Percentiles rank a stretch among this genome's conserved stretches.
phyloP scores from a whole-genome alignment of 1,139 yeast genomes.

The Kluyveromyces sp. region DNA sequence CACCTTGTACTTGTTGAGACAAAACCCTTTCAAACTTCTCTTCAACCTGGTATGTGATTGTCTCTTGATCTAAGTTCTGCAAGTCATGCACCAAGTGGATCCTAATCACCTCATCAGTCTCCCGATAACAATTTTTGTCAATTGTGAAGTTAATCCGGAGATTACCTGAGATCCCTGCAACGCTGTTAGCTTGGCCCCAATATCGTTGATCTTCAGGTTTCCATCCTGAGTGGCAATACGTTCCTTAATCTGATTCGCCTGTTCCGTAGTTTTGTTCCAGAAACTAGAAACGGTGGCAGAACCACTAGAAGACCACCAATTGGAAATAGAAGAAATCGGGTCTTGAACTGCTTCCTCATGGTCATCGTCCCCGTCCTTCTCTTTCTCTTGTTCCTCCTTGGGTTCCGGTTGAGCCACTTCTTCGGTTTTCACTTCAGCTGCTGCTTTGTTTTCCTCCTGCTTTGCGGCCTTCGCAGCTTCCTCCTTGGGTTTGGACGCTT shows the following conservation, averaged over 20 bases:
- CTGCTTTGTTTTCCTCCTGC: constrained; percentile 1
- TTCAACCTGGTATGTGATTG: constrained; percentile 43
- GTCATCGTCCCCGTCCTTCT: constrained; percentile 9
- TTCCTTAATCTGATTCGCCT: constrained; percentile 27
- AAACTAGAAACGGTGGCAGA: constrained; percentile 63
- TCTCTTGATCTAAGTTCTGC: constrained; percentile 61
- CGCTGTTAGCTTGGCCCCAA: constrained; percentile 34
- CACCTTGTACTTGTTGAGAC: constrained; percentile 82
- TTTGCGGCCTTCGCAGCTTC: constrained; percentile 1
- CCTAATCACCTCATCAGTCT: constrained; percentile 65
- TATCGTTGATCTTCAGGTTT: constrained; percentile 27
- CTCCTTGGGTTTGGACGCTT: not conserved
- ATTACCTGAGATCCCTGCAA: constrained; percentile 15
- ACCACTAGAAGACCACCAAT: constrained; percentile 79
- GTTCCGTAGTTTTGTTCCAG: constrained; percentile 45
- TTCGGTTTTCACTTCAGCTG: too few species aligned
- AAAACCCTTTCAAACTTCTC: constrained; percentile 74
- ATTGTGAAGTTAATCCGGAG: constrained; percentile 25
- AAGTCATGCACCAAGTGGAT: constrained; percentile 82
- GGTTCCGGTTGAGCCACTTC: constrained; percentile 10
- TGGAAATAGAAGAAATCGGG: constrained; percentile 62
- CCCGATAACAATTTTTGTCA: constrained; percentile 46
- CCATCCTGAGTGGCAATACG: constrained; percentile 21
- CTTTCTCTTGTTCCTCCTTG: constrained; percentile 11
- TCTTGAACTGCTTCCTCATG: constrained; percentile 37